A percentile compares a stretch with the other conserved stretches of the same genome.
Conservation (phyloP, 2,329 filamentous ascomycete species). For the Cordyceps militaris region DNA sequence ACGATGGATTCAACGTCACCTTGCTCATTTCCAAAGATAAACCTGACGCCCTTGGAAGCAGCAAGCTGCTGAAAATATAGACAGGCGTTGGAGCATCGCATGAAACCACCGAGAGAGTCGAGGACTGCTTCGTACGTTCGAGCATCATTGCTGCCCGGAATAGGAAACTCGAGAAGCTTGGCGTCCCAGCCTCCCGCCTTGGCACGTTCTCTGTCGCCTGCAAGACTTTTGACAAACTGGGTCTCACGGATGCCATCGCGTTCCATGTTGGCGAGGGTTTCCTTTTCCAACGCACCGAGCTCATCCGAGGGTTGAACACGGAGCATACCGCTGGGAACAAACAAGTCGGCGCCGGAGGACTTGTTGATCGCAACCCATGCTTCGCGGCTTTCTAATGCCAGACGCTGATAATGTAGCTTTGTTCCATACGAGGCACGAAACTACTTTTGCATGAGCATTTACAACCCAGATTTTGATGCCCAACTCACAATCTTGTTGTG, state of each 20-base stretch:
- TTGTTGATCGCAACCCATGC: constrained; percentile 19
- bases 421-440: constrained; percentile 21
- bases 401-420: constrained; percentile 21
- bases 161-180: constrained; percentile 20
- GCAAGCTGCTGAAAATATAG: constrained; percentile 18
- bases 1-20: constrained; percentile 21
- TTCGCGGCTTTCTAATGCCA: constrained; percentile 20
- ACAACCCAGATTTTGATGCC: background rate
- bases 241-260: constrained; percentile 19
- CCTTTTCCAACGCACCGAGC: constrained; percentile 18
- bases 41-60: constrained; percentile 19
- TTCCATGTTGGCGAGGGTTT: constrained; percentile 20
- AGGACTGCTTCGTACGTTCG: constrained; percentile 20
- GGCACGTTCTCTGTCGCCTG: constrained; percentile 16
- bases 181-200: constrained; percentile 16
- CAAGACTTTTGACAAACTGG: constrained; percentile 20
- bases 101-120: constrained; percentile 20
- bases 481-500: constrained; percentile 21
- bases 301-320: constrained; percentile 19
- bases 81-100: constrained; percentile 19
- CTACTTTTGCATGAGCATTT: constrained; percentile 5
- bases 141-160: constrained; percentile 13
- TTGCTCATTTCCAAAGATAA: constrained; percentile 20
- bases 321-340: constrained; percentile 21
- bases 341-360: constrained; percentile 13